phyloP scores from a whole-genome alignment of 1,284 basidiomycete genomes.

The Sphaerobolus stellatus region DNA sequence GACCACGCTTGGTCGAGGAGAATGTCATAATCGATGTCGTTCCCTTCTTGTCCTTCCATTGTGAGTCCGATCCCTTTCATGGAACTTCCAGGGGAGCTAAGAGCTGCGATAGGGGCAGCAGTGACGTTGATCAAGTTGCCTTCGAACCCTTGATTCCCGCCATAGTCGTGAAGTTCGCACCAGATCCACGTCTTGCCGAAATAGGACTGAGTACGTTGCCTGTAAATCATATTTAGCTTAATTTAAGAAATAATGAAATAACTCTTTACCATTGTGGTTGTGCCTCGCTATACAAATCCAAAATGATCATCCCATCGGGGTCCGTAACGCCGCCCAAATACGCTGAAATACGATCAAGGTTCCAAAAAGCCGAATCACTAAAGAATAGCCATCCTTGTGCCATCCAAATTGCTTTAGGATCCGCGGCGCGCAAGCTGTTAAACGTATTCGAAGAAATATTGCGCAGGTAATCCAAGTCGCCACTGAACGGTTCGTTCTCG shows the following conservation, averaged over 20 bases:
- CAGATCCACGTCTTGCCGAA: slow-evolving; percentile 46
- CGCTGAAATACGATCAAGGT: slow-evolving; percentile 37
- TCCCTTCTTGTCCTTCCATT: slow-evolving; percentile 45
- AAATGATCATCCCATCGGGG: slow-evolving; percentile 40
- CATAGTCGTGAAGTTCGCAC: slow-evolving; percentile 45
- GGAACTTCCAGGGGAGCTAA: slow-evolving; percentile 29
- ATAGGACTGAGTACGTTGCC: slow-evolving; percentile 37
- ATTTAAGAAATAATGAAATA: not conserved
- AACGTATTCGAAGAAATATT: slow-evolving; percentile 36
- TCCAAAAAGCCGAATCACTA: slow-evolving; percentile 38
- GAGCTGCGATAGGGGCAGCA: slow-evolving; percentile 32
- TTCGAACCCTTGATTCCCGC: slow-evolving; percentile 44
- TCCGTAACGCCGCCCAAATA: slow-evolving; percentile 40
- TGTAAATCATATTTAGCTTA: not conserved
- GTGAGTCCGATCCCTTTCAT: slow-evolving; percentile 46
- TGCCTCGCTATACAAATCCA: slow-evolving; percentile 44
- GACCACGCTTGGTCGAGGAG: slow-evolving; percentile 46
- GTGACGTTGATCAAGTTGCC: slow-evolving; percentile 39
- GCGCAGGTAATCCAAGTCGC: slow-evolving; percentile 36
- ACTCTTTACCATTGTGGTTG: slow-evolving; percentile 36
- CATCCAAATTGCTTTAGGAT: slow-evolving; percentile 43
- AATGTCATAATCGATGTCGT: slow-evolving; percentile 45
- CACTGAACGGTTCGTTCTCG: slow-evolving; percentile 41
- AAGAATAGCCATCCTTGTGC: slow-evolving; percentile 50
- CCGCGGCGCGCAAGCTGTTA: slow-evolving; percentile 37